Conservation (phyloP, 495 filamentous ascomycete genomes). For the Penicillium longicatenatum region DNA sequence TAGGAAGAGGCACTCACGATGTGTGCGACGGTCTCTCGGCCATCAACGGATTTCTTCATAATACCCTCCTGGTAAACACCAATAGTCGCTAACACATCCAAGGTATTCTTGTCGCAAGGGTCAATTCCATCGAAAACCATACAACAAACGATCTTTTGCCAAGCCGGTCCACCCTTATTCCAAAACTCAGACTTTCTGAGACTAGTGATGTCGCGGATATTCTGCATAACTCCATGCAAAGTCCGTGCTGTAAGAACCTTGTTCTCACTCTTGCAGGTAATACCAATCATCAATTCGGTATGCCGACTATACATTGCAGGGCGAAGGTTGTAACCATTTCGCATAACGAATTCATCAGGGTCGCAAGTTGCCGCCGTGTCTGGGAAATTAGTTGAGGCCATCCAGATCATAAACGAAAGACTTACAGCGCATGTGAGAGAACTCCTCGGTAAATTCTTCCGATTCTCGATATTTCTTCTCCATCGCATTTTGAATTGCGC, state of each 20-base stretch:
- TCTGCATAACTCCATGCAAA: slow-evolving; percentile 96
- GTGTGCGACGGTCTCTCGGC: slow-evolving; percentile 92
- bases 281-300: slow-evolving; percentile 93
- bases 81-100: slow-evolving; percentile 92
- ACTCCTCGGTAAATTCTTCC: slow-evolving; percentile 84
- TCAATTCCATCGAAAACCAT: slow-evolving; percentile 97
- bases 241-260: slow-evolving; percentile 90
- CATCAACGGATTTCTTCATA: slow-evolving; percentile 97
- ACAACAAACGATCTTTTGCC: slow-evolving; percentile 98
- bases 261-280: slow-evolving; percentile 99
- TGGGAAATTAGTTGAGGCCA: slow-evolving; percentile 23
- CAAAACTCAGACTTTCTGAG: slow-evolving; percentile 98
- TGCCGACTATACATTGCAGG: slow-evolving; percentile 98
- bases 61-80: slow-evolving; percentile 96
- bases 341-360: slow-evolving; percentile 95
- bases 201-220: slow-evolving; percentile 96
- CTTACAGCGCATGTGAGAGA: slow-evolving; percentile 91
- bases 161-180: slow-evolving; percentile 96
- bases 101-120: slow-evolving; percentile 90
- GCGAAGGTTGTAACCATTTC: slow-evolving; percentile 98
- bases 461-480: slow-evolving; percentile 87
- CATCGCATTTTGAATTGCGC: slow-evolving; percentile 93
- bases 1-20: slow-evolving; percentile 56
- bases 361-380: slow-evolving; percentile 97
- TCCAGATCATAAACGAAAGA: neutral